A percentile compares a stretch with the other conserved stretches of the same genome.
Conservation (phyloP, 345 rosid species). For the Triadica sebifera region DNA sequence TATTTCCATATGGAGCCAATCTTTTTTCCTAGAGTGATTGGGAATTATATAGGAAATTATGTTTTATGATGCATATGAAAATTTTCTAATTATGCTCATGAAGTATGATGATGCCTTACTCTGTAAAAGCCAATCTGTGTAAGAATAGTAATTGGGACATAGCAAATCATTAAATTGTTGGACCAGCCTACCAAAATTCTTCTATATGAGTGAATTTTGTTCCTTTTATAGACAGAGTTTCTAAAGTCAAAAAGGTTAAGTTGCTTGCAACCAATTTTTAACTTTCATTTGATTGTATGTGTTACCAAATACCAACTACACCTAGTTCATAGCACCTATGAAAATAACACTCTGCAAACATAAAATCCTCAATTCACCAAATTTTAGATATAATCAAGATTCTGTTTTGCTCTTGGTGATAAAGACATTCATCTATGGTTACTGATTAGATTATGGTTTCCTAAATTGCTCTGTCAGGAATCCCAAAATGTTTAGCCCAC, state of each 20-base stretch:
- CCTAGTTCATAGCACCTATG: not conserved
- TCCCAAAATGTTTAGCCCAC: too few species aligned
- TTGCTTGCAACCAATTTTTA: constrained; percentile 9
- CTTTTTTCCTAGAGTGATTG: not conserved
- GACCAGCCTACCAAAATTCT: constrained; percentile 20
- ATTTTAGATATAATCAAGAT: not conserved
- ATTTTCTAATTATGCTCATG: not conserved
- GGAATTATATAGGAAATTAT: too few species aligned
- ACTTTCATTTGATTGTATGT: not conserved
- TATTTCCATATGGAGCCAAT: not conserved
- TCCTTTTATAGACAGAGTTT: constrained; percentile 5
- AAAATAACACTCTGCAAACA: not conserved
- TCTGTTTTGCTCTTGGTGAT: not conserved
- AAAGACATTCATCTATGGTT: not conserved
- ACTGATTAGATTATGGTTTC: too few species aligned
- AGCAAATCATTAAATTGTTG: constrained; percentile 13
- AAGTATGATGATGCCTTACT: not conserved
- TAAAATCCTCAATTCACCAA: too few species aligned
- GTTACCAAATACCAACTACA: not conserved
- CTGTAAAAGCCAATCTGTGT: not conserved
- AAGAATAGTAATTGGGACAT: not conserved
- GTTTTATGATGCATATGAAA: not conserved
- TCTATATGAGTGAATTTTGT: not conserved
- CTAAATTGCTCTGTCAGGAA: too few species aligned
- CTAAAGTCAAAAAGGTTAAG: constrained; percentile 20